Conservation (phyloP, 2,329 filamentous ascomycete species). For the Trichoderma lentiforme region DNA sequence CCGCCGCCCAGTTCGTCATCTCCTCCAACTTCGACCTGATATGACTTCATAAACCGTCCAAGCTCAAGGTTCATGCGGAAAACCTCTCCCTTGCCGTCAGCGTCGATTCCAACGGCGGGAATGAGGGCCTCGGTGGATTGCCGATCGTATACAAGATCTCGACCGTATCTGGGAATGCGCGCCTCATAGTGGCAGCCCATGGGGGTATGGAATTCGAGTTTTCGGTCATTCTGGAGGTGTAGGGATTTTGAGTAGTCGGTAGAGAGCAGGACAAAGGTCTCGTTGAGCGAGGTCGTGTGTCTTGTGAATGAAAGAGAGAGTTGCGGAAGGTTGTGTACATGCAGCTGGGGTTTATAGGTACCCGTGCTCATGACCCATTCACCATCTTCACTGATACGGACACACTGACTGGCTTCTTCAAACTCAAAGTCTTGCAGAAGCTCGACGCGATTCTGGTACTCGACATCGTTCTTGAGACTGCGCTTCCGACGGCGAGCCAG, state of each 20-base stretch:
- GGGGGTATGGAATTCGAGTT: constrained; percentile 88
- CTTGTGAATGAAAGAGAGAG: constrained; percentile 89
- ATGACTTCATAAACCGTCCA: constrained; percentile 91
- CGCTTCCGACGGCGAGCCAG: constrained; percentile 84
- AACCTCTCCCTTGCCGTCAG: constrained; percentile 84
- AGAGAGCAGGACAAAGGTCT: constrained; percentile 84
- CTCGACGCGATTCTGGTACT: constrained; percentile 91
- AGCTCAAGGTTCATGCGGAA: constrained; percentile 89
- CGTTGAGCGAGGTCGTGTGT: constrained; percentile 88
- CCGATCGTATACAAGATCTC: constrained; percentile 82
- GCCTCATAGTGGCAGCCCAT: constrained; percentile 83
- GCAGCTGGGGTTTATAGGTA: constrained; percentile 67
- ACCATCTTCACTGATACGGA: constrained; percentile 89
- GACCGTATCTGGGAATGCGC: constrained; percentile 88
- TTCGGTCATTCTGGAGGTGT: constrained; percentile 87
- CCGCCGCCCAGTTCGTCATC: constrained; percentile 76
- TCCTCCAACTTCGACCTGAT: constrained; percentile 83
- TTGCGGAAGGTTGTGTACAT: constrained; percentile 92
- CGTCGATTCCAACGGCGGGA: constrained; percentile 81
- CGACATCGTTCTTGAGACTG: constrained; percentile 85
- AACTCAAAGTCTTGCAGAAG: constrained; percentile 97
- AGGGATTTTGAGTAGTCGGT: constrained; percentile 91
- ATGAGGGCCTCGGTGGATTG: constrained; percentile 80
- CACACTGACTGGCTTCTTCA: constrained; percentile 87
- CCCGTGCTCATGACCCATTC: constrained; percentile 97